phyloP scores from a whole-genome alignment of 2,329 filamentous ascomycete species.

The Sphaerulina musiva region DNA sequence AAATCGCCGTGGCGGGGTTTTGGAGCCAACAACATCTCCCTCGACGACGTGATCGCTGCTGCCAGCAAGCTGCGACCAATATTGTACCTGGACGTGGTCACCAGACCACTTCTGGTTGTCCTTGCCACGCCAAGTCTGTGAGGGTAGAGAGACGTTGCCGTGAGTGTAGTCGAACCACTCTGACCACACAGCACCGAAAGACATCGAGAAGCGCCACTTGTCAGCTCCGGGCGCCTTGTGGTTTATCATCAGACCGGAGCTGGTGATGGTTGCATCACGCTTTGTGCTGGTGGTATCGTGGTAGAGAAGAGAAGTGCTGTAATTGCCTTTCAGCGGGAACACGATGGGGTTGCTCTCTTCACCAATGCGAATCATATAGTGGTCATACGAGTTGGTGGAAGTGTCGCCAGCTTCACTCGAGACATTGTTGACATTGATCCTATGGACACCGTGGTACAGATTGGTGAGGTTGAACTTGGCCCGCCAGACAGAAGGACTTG shows the following conservation, averaged over 20 bases:
- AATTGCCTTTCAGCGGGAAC: slow-evolving; percentile 52
- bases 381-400: slow-evolving; percentile 50
- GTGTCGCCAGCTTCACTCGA: slow-evolving; percentile 38
- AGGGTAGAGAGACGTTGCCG: slow-evolving; percentile 44
- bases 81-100: slow-evolving; percentile 57
- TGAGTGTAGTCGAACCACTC: slow-evolving; percentile 53
- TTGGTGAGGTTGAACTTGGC: slow-evolving; percentile 49
- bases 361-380: slow-evolving; percentile 57
- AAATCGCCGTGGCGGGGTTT: slow-evolving; percentile 44
- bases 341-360: slow-evolving; percentile 53
- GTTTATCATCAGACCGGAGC: slow-evolving; percentile 45
- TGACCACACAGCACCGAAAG: slow-evolving; percentile 55
- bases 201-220: slow-evolving; percentile 56
- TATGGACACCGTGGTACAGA: slow-evolving; percentile 56
- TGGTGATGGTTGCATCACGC: slow-evolving; percentile 27
- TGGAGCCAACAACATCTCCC: slow-evolving; percentile 45
- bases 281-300: slow-evolving; percentile 29
- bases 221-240: slow-evolving; percentile 57
- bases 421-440: slow-evolving; percentile 52
- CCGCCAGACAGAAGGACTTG: slow-evolving; percentile 50
- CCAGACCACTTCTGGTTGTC: slow-evolving; percentile 53
- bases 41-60: slow-evolving; percentile 57
- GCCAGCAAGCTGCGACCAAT: slow-evolving; percentile 54
- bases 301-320: slow-evolving; percentile 49
- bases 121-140: slow-evolving; percentile 51